Conservation (phyloP, 371 early-diverging fungal species). For the Neoconidiobolus thromboides region DNA sequence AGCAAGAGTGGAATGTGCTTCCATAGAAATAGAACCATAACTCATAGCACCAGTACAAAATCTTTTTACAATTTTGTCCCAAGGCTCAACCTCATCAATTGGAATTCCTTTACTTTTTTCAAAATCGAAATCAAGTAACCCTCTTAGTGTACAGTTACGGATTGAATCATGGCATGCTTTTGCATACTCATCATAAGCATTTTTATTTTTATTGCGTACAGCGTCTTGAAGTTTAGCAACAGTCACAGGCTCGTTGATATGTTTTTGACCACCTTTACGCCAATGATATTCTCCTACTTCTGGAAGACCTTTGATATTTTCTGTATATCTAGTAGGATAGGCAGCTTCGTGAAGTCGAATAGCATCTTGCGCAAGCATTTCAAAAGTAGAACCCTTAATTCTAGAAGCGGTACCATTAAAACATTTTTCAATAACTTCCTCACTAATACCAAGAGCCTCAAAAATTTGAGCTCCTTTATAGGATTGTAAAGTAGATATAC, state of each 20-base stretch:
- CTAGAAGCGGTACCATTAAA: slow-evolving; percentile 89
- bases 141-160: slow-evolving; percentile 83
- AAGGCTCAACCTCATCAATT: slow-evolving; percentile 88
- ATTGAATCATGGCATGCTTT: slow-evolving; percentile 56
- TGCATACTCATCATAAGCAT: slow-evolving; percentile 69
- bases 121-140: slow-evolving; percentile 76
- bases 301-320: slow-evolving; percentile 41
- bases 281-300: slow-evolving; percentile 93
- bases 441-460: slow-evolving; percentile 85
- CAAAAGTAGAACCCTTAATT: slow-evolving; percentile 80
- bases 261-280: slow-evolving; percentile 81
- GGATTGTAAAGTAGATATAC: slow-evolving; percentile 88
- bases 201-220: slow-evolving; percentile 76
- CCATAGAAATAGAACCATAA: slow-evolving; percentile 91
- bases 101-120: slow-evolving; percentile 53
- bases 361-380: slow-evolving; percentile 73
- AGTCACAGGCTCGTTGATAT: slow-evolving; percentile 74
- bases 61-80: slow-evolving; percentile 85
- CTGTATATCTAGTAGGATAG: slow-evolving; percentile 50
- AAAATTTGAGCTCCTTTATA: slow-evolving; percentile 98
- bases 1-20: slow-evolving; percentile 82
- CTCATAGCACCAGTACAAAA: slow-evolving; percentile 98
- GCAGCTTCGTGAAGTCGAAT: slow-evolving; percentile 69
- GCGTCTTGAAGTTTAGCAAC: slow-evolving; percentile 88
- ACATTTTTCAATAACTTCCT: slow-evolving; percentile 69